These are phyloP conservation scores for Pelargonium australe DNA, from an alignment of 441 rosid genomes.

Conservation along the genomic window DNA sequence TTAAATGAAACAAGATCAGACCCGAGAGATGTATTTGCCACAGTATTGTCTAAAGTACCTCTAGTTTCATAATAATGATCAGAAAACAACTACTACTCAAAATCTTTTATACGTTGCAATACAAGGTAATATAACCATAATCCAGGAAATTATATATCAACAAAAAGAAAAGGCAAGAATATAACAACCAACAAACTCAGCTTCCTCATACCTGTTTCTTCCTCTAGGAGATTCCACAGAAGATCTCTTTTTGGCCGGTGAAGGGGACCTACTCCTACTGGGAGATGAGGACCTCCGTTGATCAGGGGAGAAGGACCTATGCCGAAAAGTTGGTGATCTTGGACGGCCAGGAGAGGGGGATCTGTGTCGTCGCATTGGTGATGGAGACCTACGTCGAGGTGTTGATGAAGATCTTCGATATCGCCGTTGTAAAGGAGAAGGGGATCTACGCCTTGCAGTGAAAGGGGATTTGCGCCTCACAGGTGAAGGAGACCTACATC, in stretches of 20 bases:
- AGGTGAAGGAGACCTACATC: too few species aligned
- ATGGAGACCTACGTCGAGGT: slow-evolving; percentile 36
- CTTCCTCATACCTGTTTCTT: slow-evolving; percentile 39
- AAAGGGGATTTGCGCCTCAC: too few species aligned
- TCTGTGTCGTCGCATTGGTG: slow-evolving; percentile 23
- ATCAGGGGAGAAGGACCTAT: neutral
- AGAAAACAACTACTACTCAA: neutral
- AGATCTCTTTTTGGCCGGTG: slow-evolving; percentile 19
- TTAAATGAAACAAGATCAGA: neutral
- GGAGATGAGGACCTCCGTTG: neutral
- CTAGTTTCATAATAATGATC: neutral
- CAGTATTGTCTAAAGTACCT: neutral
- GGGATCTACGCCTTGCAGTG: too few species aligned
- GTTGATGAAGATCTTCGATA: slow-evolving; percentile 36
- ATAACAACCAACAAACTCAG: slow-evolving; percentile 1
- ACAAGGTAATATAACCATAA: neutral
- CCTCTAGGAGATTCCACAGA: slow-evolving; percentile 37
- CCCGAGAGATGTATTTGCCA: neutral
- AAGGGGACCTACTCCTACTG: neutral
- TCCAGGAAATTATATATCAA: neutral
- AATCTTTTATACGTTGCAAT: neutral
- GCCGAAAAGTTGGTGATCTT: slow-evolving; percentile 6
- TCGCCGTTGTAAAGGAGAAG: neutral
- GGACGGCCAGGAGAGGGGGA: slow-evolving; percentile 36
- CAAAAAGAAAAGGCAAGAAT: neutral